These are phyloP conservation scores for Iberis pinnata DNA, from an alignment of 345 rosid genomes.

Conservation along the genomic window DNA sequence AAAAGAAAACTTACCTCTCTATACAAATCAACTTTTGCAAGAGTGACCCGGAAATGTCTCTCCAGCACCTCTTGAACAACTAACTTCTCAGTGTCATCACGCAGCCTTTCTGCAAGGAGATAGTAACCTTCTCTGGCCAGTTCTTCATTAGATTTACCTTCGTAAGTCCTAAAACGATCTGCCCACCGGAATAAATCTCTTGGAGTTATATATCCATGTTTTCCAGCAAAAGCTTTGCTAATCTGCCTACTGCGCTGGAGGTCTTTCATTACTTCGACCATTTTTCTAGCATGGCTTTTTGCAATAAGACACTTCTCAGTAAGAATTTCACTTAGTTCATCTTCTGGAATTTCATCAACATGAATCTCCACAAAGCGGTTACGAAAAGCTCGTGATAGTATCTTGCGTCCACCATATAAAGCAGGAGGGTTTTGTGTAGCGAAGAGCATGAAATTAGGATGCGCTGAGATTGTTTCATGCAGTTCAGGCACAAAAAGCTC, in stretches of 20 bases:
- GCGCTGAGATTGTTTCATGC: conserved; percentile 64
- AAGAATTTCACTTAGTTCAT: conserved; percentile 68
- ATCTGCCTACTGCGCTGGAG: conserved; percentile 82
- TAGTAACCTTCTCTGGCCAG: conserved; percentile 89
- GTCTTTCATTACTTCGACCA: conserved; percentile 93
- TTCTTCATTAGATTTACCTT: conserved; percentile 58
- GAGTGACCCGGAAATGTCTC: conserved; percentile 52
- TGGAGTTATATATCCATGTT: conserved; percentile 96
- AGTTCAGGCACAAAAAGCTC: conserved; percentile 91
- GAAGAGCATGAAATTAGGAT: conserved; percentile 92
- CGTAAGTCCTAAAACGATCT: conserved; percentile 59
- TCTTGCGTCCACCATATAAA: conserved; percentile 88
- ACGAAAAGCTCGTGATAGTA: conserved; percentile 95
- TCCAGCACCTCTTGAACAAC: conserved; percentile 76
- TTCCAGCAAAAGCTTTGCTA: conserved; percentile 96
- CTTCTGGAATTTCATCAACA: conserved; percentile 90
- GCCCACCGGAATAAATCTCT: conserved; percentile 98
- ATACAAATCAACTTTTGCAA: conserved; percentile 60
- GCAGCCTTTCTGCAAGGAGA: conserved; percentile 87
- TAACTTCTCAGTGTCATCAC: conserved; percentile 68
- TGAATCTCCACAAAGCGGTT: conserved; percentile 97
- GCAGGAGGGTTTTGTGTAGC: conserved; percentile 98
- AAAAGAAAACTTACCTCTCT: conserved; percentile 40
- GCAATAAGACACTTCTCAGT: conserved; percentile 62
- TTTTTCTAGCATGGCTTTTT: conserved; percentile 60